A percentile compares a stretch with the other conserved stretches of the same genome.
Conservation (phyloP, 2,329 filamentous ascomycete species). For the Cryphonectria parasitica region DNA sequence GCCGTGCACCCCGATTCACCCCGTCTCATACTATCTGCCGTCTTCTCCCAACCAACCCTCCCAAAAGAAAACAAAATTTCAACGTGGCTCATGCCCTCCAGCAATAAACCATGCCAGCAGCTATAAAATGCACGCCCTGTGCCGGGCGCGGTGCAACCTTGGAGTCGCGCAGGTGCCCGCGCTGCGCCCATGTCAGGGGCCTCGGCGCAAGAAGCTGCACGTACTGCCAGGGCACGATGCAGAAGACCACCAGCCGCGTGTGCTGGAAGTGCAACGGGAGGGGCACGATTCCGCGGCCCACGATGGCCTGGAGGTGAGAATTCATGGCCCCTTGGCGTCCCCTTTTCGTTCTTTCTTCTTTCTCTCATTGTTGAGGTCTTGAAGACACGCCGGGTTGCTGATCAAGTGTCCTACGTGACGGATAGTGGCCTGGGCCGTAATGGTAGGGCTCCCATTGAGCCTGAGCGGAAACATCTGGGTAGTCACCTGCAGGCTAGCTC, state of each 20-base stretch:
- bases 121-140: constrained; percentile 6
- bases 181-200: constrained; percentile 10
- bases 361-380: not conserved
- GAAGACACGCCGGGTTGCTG: not conserved
- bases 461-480: not conserved
- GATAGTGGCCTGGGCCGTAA: constrained; percentile 7
- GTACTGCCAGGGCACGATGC: constrained; percentile 10
- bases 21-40: not conserved
- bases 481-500: not conserved
- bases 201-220: not conserved
- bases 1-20: not conserved
- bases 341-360: not conserved
- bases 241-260: constrained; percentile 2
- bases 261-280: constrained; percentile 22
- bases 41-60: not conserved
- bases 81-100: not conserved
- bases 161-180: constrained; percentile 12
- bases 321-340: not conserved
- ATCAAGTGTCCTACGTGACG: not conserved
- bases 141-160: constrained; percentile 7
- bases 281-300: constrained; percentile 13
- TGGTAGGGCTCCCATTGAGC: constrained; percentile 11
- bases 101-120: constrained; percentile 1
- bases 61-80: too few relatives aligned
- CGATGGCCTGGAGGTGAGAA: constrained; percentile 12